phyloP scores from a whole-genome alignment of 2,329 filamentous ascomycete species.

The Talaromyces verruculosus region DNA sequence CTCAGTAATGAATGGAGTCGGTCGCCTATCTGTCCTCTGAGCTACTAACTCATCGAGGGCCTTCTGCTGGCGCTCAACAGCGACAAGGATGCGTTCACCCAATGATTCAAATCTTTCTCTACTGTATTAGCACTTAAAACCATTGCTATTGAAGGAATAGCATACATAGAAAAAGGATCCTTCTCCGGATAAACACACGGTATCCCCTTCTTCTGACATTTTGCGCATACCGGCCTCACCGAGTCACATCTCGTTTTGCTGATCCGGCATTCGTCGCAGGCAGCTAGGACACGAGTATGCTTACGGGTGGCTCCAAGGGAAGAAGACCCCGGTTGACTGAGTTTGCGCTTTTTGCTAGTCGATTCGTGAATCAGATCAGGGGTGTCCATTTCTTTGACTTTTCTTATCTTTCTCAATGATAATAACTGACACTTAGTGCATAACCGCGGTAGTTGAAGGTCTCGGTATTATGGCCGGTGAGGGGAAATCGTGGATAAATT shows the following conservation, averaged over 20 bases:
- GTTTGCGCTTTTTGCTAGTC: conserved; percentile 4
- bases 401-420: neutral
- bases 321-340: neutral
- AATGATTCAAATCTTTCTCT: conserved; percentile 27
- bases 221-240: conserved; percentile 28
- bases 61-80: conserved; percentile 29
- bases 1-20: neutral
- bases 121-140: conserved; percentile 1
- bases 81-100: conserved; percentile 27
- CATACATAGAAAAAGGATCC: conserved; percentile 27
- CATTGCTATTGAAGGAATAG: conserved; percentile 15
- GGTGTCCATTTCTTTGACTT: neutral
- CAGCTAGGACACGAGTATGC: conserved; percentile 30
- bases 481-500: neutral
- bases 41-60: conserved; percentile 24
- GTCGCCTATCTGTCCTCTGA: neutral
- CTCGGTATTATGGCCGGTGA: neutral
- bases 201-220: conserved; percentile 29
- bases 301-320: conserved; percentile 23
- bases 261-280: conserved; percentile 29
- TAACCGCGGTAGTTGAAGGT: neutral
- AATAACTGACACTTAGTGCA: neutral
- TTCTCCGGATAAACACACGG: conserved; percentile 29
- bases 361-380: neutral
- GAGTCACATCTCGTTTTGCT: conserved; percentile 31